Evolutionary conservation across 73 alveolate species (phyloP).

Genomic region (Tetrahymena thermophila): DNA sequence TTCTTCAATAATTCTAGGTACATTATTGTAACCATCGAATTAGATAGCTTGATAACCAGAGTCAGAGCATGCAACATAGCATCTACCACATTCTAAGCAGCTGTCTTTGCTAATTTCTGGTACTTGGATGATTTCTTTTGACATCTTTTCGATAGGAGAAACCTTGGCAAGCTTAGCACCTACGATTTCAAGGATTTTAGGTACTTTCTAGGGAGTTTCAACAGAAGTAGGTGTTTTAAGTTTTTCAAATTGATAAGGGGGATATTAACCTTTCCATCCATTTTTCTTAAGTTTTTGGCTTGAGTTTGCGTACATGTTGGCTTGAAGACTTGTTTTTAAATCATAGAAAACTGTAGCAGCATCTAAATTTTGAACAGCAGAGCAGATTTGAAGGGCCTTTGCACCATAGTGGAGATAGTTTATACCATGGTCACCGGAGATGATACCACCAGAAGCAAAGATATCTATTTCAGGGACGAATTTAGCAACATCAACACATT

Average conservation of each 20-base stretch:
- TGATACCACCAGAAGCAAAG: slow-evolving; percentile 53
- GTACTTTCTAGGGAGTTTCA: neutral
- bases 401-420: slow-evolving; percentile 49
- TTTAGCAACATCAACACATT: slow-evolving; percentile 55
- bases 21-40: slow-evolving; percentile 36
- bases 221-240: slow-evolving; percentile 1
- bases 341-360: slow-evolving; percentile 52
- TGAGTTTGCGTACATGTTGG: slow-evolving; percentile 28
- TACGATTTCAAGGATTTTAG: slow-evolving; percentile 14
- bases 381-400: slow-evolving; percentile 45
- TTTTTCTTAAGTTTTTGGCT: slow-evolving; percentile 21
- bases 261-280: slow-evolving; percentile 55
- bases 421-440: slow-evolving; percentile 51
- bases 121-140: slow-evolving; percentile 18
- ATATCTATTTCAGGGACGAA: slow-evolving; percentile 41
- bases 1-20: slow-evolving; percentile 48
- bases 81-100: slow-evolving; percentile 54
- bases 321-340: slow-evolving; percentile 44
- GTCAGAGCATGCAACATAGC: slow-evolving; percentile 50
- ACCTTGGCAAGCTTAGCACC: slow-evolving; percentile 48
- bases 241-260: slow-evolving; percentile 18
- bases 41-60: slow-evolving; percentile 52
- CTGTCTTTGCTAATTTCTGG: slow-evolving; percentile 46
- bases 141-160: slow-evolving; percentile 43
- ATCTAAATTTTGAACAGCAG: slow-evolving; percentile 51